These are phyloP conservation scores for Xylaria telfairii DNA, from an alignment of 495 filamentous ascomycete species.

Conservation along the genomic window DNA sequence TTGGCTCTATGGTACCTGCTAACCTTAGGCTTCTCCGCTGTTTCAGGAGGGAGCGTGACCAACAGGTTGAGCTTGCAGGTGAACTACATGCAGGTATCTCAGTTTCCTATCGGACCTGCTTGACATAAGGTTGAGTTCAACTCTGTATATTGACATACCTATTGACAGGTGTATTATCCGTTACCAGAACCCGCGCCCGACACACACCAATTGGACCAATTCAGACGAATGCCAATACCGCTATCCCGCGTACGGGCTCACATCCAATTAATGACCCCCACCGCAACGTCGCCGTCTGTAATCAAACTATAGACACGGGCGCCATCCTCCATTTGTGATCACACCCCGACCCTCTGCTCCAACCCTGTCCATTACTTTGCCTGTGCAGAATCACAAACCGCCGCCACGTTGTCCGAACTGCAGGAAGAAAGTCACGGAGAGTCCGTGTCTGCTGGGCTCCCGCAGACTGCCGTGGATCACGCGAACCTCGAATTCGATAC, in stretches of 20 bases:
- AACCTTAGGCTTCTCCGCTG: constrained; percentile 6
- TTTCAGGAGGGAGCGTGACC: not conserved
- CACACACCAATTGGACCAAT: not conserved
- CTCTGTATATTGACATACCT: no score
- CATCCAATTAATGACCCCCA: constrained; percentile 27
- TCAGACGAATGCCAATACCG: constrained; percentile 14
- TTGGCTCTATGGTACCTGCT: constrained; percentile 1
- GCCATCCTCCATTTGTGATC: constrained; percentile 27
- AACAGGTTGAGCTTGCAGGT: not conserved
- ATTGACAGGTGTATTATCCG: no score
- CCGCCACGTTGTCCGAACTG: constrained; percentile 75
- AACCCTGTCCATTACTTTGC: constrained; percentile 15
- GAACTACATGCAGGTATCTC: not conserved
- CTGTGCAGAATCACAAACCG: constrained; percentile 15
- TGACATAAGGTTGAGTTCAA: no score
- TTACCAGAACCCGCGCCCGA: not conserved
- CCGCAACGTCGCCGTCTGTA: constrained; percentile 25
- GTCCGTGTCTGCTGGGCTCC: constrained; percentile 66
- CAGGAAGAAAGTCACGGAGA: constrained; percentile 66
- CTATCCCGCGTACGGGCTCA: constrained; percentile 16
- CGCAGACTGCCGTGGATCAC: constrained; percentile 40
- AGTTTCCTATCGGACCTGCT: constrained; percentile 1
- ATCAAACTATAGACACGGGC: constrained; percentile 25
- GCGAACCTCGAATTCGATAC: constrained; percentile 39
- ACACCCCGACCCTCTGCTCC: constrained; percentile 20